A percentile compares a stretch with the other conserved stretches of the same genome.
phyloP scores from a whole-genome alignment of 345 rosid species.

The Bruguiera parviflora region DNA sequence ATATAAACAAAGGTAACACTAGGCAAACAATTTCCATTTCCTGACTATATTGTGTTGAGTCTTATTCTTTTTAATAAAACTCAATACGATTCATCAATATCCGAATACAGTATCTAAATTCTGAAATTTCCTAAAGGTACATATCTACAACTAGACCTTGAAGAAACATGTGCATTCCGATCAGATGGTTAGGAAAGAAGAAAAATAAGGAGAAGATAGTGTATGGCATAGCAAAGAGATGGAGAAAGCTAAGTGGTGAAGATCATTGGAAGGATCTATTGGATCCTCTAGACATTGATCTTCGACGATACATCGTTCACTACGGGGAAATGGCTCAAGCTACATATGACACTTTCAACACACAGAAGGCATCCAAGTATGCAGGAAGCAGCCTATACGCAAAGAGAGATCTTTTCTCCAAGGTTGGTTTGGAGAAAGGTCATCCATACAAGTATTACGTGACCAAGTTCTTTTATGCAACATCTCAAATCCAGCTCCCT shows the following conservation, averaged over 20 bases:
- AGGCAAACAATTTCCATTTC: too few relatives aligned
- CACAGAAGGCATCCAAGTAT: slow-evolving; percentile 49
- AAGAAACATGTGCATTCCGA: background rate
- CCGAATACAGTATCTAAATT: too few relatives aligned
- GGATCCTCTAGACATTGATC: slow-evolving; percentile 71
- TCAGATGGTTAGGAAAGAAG: slow-evolving; percentile 30
- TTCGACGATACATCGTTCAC: slow-evolving; percentile 61
- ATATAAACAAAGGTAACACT: too few relatives aligned
- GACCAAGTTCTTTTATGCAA: slow-evolving; percentile 70
- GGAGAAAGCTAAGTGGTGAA: slow-evolving; percentile 68
- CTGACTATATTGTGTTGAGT: too few relatives aligned
- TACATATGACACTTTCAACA: slow-evolving; percentile 61
- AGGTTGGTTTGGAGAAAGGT: slow-evolving; percentile 50
- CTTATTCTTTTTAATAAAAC: too few relatives aligned
- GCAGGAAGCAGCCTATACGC: slow-evolving; percentile 64
- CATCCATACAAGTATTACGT: slow-evolving; percentile 60
- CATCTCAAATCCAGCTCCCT: slow-evolving; percentile 53
- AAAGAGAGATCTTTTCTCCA: slow-evolving; percentile 50
- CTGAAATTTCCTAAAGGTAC: background rate
- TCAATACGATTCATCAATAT: too few relatives aligned
- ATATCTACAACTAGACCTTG: background rate
- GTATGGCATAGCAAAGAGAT: slow-evolving; percentile 39
- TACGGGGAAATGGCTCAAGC: slow-evolving; percentile 90
- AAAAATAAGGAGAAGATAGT: slow-evolving; percentile 26
- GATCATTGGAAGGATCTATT: slow-evolving; percentile 52